Base-by-base conservation (phyloP, 805 yeast species). In the Kregervanrija delftensis region DNA sequence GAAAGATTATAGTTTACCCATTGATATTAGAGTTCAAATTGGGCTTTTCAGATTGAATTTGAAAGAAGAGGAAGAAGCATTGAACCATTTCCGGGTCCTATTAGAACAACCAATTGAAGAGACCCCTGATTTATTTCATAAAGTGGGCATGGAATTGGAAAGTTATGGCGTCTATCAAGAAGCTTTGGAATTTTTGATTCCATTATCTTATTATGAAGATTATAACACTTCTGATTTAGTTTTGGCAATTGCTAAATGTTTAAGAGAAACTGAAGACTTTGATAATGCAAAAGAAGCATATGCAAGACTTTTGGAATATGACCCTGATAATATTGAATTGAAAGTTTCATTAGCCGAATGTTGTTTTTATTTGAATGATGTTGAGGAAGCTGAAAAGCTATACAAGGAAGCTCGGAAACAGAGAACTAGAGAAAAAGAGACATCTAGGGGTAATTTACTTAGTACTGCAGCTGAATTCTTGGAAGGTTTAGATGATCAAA, bases 341-440 rank as follows among this genome's bases (percentile, higher is more conserved):
- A 79, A 84, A 54, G 71, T 90, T 30, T 82, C 86, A 0, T 67
- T 93, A 22, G 95, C 93, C 0, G 98, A 93, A 64, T 78, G 88
- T 1, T 76, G 81, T 48, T 86, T 82, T 51, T 79, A 80, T 55
- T 60, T 81, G 11, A 83, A 80, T 12, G 81, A 81, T 37, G 67
- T 70, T 28, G 80, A 74, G 10, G 71, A 71, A n/a, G 81, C 88
- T 10, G 71, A 74, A 17, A 55, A 61, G 16, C 61, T 84, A 16
- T 65, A 83, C 43, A 67, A 67, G 15, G 83, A 80, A 49, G 84
- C 83, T 0, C 68, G 64, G 10, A 64, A 69, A n/a, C 63, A 66
- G 15, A 64, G 72, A 67, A 51, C 39, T 16, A 52, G 45, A 40
- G 63, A 60, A 40, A 59, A 54, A 40, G 64, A 59, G 14, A 47